Evolutionary conservation across 1,284 basidiomycete species (phyloP).

Genomic region (Ceratobasidium papillatum): DNA sequence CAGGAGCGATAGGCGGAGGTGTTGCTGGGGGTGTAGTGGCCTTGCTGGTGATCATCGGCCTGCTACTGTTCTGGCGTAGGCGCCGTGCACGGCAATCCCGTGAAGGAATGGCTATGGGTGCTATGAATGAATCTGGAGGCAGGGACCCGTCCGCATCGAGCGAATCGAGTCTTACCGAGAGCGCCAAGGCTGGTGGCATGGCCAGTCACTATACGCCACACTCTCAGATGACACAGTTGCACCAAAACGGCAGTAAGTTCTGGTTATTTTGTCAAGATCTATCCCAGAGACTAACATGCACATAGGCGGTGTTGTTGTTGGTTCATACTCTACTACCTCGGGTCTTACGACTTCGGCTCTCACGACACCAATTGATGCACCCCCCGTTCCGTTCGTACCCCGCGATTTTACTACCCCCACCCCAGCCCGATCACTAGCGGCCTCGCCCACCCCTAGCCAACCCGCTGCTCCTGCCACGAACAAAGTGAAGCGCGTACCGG

Average conservation of each 20-base stretch:
- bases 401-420: constrained; percentile 2
- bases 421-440: constrained; percentile 19
- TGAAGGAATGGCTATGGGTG: constrained; percentile 2
- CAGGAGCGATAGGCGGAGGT: constrained; percentile 35
- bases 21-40: constrained; percentile 26
- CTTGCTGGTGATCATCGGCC: constrained; percentile 19
- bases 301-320: constrained; percentile 12
- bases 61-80: constrained; percentile 26
- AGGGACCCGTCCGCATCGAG: constrained; percentile 24
- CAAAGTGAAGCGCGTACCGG: constrained; percentile 36
- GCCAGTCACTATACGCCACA: constrained; percentile 36
- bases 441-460: constrained; percentile 26
- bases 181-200: constrained; percentile 11
- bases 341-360: constrained; percentile 18
- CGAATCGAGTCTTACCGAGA: constrained; percentile 34
- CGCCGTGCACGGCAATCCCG: constrained; percentile 32
- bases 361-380: constrained; percentile 18
- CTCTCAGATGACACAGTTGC: constrained; percentile 35
- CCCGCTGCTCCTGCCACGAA: not conserved
- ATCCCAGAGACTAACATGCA: not conserved
- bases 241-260: constrained; percentile 25
- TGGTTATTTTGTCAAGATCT: not conserved
- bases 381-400: not conserved
- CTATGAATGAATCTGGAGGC: not conserved
- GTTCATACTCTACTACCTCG: constrained; percentile 26